These are phyloP conservation scores for Arachis stenosperma DNA, from an alignment of 306 rosid genomes.

Conservation along the genomic window DNA sequence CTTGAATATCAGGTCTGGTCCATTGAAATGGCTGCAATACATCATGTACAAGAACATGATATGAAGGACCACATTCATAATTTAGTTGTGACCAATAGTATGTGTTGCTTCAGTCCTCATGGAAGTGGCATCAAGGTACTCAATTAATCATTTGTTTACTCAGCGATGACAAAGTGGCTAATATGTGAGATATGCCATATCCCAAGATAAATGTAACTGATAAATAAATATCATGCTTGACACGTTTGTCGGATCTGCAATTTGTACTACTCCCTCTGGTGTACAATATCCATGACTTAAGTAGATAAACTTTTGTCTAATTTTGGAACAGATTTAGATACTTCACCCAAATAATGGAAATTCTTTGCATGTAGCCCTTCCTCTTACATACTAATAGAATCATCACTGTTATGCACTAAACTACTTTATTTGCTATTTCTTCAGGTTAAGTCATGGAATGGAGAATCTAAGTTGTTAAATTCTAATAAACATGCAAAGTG, in stretches of 20 bases:
- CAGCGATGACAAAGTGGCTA: neutral
- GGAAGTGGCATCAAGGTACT: slow-evolving; percentile 80
- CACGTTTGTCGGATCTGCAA: slow-evolving; percentile 23
- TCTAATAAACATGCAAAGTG: slow-evolving; percentile 71
- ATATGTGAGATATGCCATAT: neutral
- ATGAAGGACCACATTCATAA: slow-evolving; percentile 88
- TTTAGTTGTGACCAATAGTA: slow-evolving; percentile 53
- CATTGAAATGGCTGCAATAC: slow-evolving; percentile 53
- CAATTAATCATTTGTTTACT: neutral
- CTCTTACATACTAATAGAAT: neutral
- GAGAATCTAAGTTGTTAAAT: slow-evolving; percentile 65
- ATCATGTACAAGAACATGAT: slow-evolving; percentile 66
- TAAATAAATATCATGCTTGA: neutral
- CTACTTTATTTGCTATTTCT: slow-evolving; percentile 26
- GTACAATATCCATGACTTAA: too few species aligned
- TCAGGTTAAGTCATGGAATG: slow-evolving; percentile 72
- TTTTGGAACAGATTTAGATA: neutral
- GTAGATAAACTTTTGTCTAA: too few species aligned
- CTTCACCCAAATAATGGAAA: slow-evolving; percentile 17
- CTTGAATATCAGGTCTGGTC: slow-evolving; percentile 71
- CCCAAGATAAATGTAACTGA: slow-evolving; percentile 16
- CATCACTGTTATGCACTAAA: neutral
- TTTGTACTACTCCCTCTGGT: neutral
- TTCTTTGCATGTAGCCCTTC: neutral
- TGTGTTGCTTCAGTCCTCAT: slow-evolving; percentile 75